phyloP scores from a whole-genome alignment of 805 yeast species.

The Zygosaccharomyces kombuchaensis region DNA sequence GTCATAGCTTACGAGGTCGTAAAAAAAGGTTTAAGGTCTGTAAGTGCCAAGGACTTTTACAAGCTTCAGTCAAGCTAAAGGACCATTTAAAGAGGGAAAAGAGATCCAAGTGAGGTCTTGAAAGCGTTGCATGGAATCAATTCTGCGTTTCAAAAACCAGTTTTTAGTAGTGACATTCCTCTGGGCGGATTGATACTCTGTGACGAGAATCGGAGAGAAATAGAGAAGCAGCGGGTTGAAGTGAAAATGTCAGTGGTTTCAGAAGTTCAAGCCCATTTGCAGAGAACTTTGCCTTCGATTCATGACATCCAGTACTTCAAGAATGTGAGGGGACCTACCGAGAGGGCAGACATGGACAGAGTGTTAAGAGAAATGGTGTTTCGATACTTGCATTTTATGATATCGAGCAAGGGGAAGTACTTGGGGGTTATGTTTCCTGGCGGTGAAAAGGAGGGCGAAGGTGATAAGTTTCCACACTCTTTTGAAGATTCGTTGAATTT shows the following conservation, averaged over 20 bases:
- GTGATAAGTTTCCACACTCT: slow-evolving; percentile 16
- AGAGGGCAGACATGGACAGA: slow-evolving; percentile 29
- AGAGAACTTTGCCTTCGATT: slow-evolving; percentile 17
- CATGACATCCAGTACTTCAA: slow-evolving; percentile 21
- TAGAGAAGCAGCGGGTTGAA: neutral
- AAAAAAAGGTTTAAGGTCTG: neutral
- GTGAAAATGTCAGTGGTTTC: neutral
- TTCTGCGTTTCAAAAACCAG: neutral
- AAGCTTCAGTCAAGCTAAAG: neutral
- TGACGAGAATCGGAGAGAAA: slow-evolving; percentile 1
- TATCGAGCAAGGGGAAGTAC: slow-evolving; percentile 39
- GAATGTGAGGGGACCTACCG: slow-evolving; percentile 27
- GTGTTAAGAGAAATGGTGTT: slow-evolving; percentile 22
- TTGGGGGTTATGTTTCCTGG: slow-evolving; percentile 37
- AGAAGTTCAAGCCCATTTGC: slow-evolving; percentile 14
- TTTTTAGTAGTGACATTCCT: neutral
- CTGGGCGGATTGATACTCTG: slow-evolving; percentile 4
- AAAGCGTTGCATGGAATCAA: slow-evolving; percentile 6
- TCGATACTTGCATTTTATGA: slow-evolving; percentile 33
- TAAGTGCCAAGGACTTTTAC: neutral
- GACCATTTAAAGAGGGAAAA: neutral
- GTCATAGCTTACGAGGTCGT: neutral
- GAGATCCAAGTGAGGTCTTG: neutral
- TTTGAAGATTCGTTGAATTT: slow-evolving; percentile 20
- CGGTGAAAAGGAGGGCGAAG: slow-evolving; percentile 9